A percentile compares a stretch with the other conserved stretches of the same genome.
phyloP scores from a whole-genome alignment of 257 asterid genomes.

The Fraxinus excelsior region DNA sequence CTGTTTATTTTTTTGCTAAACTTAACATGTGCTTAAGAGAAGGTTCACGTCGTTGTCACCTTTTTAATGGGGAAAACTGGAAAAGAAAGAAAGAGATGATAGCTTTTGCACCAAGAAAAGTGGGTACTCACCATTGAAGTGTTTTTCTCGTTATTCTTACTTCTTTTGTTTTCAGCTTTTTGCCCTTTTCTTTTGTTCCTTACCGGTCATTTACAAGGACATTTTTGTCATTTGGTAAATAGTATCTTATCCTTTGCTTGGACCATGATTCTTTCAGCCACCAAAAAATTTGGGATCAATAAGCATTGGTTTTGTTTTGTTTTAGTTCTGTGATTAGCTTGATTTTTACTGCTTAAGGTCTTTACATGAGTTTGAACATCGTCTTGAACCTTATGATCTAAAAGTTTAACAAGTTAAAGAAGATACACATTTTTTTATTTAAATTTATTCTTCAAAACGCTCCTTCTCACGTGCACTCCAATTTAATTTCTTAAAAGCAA shows the following conservation, averaged over 20 bases:
- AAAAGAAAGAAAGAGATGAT: constrained; percentile 45
- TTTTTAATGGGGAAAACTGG: constrained; percentile 30
- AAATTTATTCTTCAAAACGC: neutral
- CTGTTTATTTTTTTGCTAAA: too few species aligned
- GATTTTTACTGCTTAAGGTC: neutral
- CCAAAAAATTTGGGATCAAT: neutral
- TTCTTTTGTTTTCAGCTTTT: constrained; percentile 36
- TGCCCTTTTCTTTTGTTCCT: constrained; percentile 44
- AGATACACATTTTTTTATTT: neutral
- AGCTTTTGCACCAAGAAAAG: constrained; percentile 62
- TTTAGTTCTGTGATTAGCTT: neutral
- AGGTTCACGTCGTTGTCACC: constrained; percentile 51
- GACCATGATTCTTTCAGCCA: neutral
- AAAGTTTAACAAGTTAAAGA: neutral
- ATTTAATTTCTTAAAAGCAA: neutral
- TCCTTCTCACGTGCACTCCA: neutral
- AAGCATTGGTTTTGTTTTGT: neutral
- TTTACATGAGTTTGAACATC: neutral
- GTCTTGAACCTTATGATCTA: neutral
- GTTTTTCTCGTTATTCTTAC: constrained; percentile 55
- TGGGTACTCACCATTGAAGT: constrained; percentile 48
- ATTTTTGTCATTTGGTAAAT: constrained; percentile 31
- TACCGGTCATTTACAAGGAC: constrained; percentile 43
- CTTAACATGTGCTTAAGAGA: neutral
- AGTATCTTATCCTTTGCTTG: constrained; percentile 18